Evolutionary conservation across 2,329 filamentous ascomycete genomes (phyloP).

Genomic region (Penicillium sclerotiorum): DNA sequence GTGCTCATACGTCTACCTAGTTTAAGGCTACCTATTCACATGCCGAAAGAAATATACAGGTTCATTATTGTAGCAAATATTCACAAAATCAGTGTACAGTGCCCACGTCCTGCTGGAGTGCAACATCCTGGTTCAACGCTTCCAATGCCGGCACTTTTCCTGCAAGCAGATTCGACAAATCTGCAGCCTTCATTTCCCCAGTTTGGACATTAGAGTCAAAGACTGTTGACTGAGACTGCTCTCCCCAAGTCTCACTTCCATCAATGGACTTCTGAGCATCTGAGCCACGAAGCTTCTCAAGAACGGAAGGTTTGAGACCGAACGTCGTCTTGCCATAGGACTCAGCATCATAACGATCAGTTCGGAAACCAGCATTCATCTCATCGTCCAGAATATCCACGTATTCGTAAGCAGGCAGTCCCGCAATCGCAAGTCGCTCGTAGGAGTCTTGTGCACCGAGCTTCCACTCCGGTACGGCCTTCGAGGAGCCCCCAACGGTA

Average conservation of each 20-base stretch:
- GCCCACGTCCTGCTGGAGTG: no score
- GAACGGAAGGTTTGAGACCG: slow-evolving; percentile 5
- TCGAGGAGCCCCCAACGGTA: slow-evolving; percentile 8
- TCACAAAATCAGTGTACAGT: no score
- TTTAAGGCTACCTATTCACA: no score
- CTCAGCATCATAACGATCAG: slow-evolving; percentile 1
- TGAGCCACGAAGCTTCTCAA: not conserved
- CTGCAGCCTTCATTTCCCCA: not conserved
- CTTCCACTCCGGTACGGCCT: slow-evolving; percentile 19
- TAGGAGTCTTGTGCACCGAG: slow-evolving; percentile 20
- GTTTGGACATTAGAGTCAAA: not conserved
- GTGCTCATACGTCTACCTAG: no score
- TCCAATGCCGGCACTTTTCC: not conserved
- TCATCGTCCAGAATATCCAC: slow-evolving; percentile 8
- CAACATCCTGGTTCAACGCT: not conserved
- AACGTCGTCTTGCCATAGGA: not conserved
- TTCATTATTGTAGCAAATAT: no score
- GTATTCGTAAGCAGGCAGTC: slow-evolving; percentile 3
- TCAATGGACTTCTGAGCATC: not conserved
- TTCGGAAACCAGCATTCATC: slow-evolving; percentile 4
- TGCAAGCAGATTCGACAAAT: not conserved
- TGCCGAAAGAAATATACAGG: no score
- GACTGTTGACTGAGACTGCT: slow-evolving; percentile 6
- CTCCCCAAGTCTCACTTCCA: slow-evolving; percentile 5
- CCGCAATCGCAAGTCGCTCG: slow-evolving; percentile 19